Conservation (phyloP, 495 filamentous ascomycete species). For the Durotheca rogersii region DNA sequence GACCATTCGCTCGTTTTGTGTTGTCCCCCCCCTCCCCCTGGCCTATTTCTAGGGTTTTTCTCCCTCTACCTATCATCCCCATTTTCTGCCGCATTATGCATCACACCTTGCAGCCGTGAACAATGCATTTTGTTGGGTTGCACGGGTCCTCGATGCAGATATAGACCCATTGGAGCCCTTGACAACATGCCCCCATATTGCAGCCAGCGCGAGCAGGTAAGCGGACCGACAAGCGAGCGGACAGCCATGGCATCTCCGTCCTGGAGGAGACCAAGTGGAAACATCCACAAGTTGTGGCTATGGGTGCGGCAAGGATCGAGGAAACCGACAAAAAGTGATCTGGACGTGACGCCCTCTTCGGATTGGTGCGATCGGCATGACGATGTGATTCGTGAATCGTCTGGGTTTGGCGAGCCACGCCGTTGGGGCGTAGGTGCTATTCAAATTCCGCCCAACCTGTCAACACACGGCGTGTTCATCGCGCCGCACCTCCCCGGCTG, state of each 20-base stretch:
- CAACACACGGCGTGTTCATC: not conserved
- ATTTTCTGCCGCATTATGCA: slow-evolving; percentile 35
- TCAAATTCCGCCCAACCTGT: no score
- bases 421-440: no score
- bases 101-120: slow-evolving; percentile 42
- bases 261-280: not conserved
- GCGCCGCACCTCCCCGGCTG: no score
- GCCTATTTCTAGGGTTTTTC: no score
- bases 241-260: not conserved
- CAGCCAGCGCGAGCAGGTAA: slow-evolving; percentile 20
- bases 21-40: slow-evolving; percentile 6
- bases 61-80: slow-evolving; percentile 30
- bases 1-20: slow-evolving; percentile 13
- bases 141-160: slow-evolving; percentile 14
- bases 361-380: not conserved
- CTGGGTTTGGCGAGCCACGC: no score
- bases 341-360: not conserved
- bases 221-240: no score
- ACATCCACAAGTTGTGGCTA: not conserved
- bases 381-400: no score
- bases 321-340: not conserved
- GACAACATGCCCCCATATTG: not conserved
- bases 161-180: not conserved
- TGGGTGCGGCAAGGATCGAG: not conserved
- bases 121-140: slow-evolving; percentile 46